These are phyloP conservation scores for Trichoderma sp. DNA, from an alignment of 2,329 filamentous ascomycete genomes.

Conservation along the genomic window DNA sequence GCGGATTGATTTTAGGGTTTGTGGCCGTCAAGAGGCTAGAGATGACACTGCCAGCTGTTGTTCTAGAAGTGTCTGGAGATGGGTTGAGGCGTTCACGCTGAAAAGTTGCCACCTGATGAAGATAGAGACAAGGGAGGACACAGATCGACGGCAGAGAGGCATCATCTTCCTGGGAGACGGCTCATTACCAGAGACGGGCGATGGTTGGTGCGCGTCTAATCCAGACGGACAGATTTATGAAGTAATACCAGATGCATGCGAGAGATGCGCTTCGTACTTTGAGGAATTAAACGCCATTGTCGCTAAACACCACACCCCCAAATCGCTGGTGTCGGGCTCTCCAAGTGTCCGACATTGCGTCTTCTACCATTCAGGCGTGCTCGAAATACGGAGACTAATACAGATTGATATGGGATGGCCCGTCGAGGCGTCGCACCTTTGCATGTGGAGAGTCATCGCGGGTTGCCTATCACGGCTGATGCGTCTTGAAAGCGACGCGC, in stretches of 20 bases:
- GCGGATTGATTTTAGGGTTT: background rate
- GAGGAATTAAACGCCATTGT: conserved; percentile 1
- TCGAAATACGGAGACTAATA: background rate
- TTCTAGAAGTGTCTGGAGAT: background rate
- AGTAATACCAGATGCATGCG: background rate
- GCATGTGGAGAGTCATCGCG: background rate
- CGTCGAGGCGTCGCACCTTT: background rate
- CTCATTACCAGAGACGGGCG: background rate
- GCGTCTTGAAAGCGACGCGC: background rate
- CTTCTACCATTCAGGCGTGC: background rate
- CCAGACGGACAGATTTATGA: background rate
- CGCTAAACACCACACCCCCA: conserved; percentile 5
- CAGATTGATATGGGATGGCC: conserved; percentile 7
- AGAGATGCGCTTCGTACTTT: background rate
- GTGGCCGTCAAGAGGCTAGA: background rate
- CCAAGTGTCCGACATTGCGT: conserved; percentile 10
- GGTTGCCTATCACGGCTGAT: background rate
- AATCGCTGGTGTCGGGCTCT: conserved; percentile 5
- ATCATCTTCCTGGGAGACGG: background rate
- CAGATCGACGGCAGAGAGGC: background rate
- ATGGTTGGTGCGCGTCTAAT: background rate
- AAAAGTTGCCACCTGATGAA: background rate
- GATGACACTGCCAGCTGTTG: background rate
- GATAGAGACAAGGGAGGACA: background rate
- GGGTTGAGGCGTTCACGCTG: background rate